Base-by-base conservation (phyloP, 2,329 filamentous ascomycete genomes). In the Alternaria consortialis region DNA sequence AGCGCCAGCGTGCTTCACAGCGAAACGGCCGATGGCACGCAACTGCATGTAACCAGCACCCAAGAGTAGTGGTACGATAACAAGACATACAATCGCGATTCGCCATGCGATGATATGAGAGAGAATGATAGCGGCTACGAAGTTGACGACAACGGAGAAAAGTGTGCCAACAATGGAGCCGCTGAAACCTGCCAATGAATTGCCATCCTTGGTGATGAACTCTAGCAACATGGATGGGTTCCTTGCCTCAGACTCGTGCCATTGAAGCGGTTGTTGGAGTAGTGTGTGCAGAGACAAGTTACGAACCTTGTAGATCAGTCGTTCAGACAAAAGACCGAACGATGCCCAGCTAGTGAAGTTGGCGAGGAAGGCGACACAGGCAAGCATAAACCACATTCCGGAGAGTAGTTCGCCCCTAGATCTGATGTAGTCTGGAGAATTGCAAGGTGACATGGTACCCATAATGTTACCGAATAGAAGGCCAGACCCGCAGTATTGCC, bases 21-120 rank as follows among this genome's bases (percentile, higher is more conserved):
- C 90, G 17, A 87, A 85, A 75, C 73, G 83, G 2, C 85, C 84
- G 1, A 91, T 83, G 3, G 88, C 84, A 1, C 84, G 84, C 15
- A 93, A 82, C 64, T 91, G 86, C 85, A 93, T 87, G 63, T 91
- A 84, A 0, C 91, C 90, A 0, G 89, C 85, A 1, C 87, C 88
- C 0, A 93, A 82, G 6, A 92, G 84, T 9, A 93, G 78, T 0
- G 91, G 91, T 0, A 93, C 87, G 8, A 87, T 83, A 0, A 90
- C 85, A 6, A 93, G 81, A 56, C 89, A 90, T 4, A 93, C 90
- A 13, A 93, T 78, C 0, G 90, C 90, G 62, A 93, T 91, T 71
- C 87, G 90, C 91, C 91, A 93, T 3, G 89, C 89, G 47, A 93
- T 82, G 44, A 92, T 86, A 63, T 91, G 89, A 0, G 90, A 87